Evolutionary conservation across 2,329 filamentous ascomycete species (phyloP).

Genomic region (Talaromyces sp.): DNA sequence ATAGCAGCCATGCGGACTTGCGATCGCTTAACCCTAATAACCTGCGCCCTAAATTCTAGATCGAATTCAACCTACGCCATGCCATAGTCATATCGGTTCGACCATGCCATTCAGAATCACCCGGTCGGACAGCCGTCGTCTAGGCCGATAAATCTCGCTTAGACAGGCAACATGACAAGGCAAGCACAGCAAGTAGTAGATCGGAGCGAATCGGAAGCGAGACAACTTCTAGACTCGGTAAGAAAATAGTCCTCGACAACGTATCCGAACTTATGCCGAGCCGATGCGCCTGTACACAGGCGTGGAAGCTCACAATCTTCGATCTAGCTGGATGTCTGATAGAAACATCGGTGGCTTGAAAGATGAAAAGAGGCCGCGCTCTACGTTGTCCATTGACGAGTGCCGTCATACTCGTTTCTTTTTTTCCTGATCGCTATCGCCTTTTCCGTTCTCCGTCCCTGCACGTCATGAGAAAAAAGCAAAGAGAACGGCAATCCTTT

Average conservation of each 20-base stretch:
- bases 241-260: neutral
- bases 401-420: neutral
- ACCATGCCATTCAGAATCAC: too few relatives aligned
- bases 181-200: neutral
- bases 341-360: neutral
- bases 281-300: neutral
- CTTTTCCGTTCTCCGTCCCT: neutral
- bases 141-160: neutral
- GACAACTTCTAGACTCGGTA: neutral
- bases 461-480: neutral
- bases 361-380: neutral
- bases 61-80: neutral
- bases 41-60: neutral
- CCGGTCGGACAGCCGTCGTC: neutral
- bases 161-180: neutral
- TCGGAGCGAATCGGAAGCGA: neutral
- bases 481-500: neutral
- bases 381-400: neutral
- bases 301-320: neutral
- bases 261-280: constrained; percentile 6
- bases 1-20: neutral
- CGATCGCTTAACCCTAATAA: neutral
- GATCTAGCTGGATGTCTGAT: neutral
- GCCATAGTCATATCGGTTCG: neutral
- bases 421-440: neutral